phyloP scores from a whole-genome alignment of 1,284 basidiomycete species.

The Polyporus tsugae region DNA sequence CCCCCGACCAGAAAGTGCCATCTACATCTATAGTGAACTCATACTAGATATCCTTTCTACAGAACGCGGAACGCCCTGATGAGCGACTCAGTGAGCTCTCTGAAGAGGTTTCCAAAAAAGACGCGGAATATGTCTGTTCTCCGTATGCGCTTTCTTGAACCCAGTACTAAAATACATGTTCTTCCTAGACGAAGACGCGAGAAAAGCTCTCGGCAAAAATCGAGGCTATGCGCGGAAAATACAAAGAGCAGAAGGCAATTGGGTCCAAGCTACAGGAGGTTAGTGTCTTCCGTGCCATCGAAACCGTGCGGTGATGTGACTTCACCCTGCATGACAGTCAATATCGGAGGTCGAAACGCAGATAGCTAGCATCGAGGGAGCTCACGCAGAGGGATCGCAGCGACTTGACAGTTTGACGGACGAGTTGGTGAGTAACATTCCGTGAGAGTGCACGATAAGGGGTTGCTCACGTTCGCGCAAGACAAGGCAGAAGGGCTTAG shows the following conservation, averaged over 20 bases:
- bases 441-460: neutral
- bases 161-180: neutral
- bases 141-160: no score
- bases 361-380: neutral
- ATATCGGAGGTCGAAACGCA: slow-evolving; percentile 1
- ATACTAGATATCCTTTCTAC: neutral
- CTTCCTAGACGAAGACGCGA: neutral
- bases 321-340: neutral
- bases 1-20: neutral
- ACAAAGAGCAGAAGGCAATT: slow-evolving; percentile 12
- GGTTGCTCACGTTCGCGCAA: neutral
- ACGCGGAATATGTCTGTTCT: slow-evolving; percentile 6
- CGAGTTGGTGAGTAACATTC: neutral
- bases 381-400: neutral
- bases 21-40: neutral
- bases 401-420: neutral
- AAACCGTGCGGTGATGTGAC: no score
- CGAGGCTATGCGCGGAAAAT: slow-evolving; percentile 14
- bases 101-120: slow-evolving; percentile 1
- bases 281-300: neutral
- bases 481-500: neutral
- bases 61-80: neutral
- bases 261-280: slow-evolving; percentile 11
- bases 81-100: slow-evolving; percentile 2
- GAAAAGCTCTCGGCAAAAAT: slow-evolving; percentile 12